Percentiles rank a stretch among this genome's conserved stretches.
Evolutionary conservation across 805 yeast species (phyloP).

Genomic region (Candida chilensis): DNA sequence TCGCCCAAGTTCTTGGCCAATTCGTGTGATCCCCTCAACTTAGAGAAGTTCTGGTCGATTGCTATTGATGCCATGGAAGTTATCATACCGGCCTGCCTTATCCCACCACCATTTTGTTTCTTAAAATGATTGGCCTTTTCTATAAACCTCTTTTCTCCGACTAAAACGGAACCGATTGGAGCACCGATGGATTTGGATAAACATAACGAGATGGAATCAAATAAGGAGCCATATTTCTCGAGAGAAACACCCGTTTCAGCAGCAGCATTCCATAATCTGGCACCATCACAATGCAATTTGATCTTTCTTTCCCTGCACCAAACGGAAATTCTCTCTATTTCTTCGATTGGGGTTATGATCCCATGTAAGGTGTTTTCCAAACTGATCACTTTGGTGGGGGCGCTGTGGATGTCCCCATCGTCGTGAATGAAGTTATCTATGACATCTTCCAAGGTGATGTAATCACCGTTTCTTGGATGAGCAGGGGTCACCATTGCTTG

Average conservation of each 20-base stretch:
- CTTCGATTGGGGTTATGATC: constrained; percentile 69
- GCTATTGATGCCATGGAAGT: constrained; percentile 77
- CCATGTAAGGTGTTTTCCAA: constrained; percentile 90
- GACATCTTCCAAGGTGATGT: constrained; percentile 77
- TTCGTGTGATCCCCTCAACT: constrained; percentile 40
- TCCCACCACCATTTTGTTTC: constrained; percentile 91
- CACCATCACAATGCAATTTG: constrained; percentile 83
- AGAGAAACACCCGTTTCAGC: constrained; percentile 66
- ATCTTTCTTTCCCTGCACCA: constrained; percentile 58
- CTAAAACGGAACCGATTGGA: constrained; percentile 85
- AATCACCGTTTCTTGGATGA: constrained; percentile 63
- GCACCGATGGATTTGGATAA: constrained; percentile 88
- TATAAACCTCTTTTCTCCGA: constrained; percentile 53
- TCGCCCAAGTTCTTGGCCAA: constrained; percentile 39
- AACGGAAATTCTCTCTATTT: constrained; percentile 56
- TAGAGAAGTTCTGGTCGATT: constrained; percentile 61
- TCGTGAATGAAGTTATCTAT: constrained; percentile 50
- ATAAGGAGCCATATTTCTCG: constrained; percentile 60
- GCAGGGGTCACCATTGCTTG: constrained; percentile 91
- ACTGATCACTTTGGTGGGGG: constrained; percentile 80
- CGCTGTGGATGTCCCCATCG: constrained; percentile 78
- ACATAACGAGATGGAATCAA: constrained; percentile 87
- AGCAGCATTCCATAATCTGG: constrained; percentile 90
- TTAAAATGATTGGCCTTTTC: constrained; percentile 75
- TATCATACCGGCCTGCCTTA: constrained; percentile 80